Conservation (phyloP, 139 green algal genomes). For the Chlamydomonas urium region DNA sequence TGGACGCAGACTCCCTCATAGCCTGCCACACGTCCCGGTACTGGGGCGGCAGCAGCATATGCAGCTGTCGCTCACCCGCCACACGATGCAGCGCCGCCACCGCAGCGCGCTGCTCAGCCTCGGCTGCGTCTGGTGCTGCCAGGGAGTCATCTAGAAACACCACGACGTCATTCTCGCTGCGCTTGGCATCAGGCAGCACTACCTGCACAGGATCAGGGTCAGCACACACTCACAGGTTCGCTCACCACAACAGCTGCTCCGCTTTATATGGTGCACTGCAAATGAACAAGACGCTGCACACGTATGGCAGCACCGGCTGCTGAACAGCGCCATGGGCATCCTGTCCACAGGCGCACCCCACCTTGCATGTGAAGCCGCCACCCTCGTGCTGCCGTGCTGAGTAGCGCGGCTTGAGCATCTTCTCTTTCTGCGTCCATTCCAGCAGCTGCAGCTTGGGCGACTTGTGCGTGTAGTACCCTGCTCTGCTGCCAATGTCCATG, state of each 20-base stretch:
- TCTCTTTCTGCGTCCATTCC: conserved; percentile 65
- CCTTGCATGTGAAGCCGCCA: conserved; percentile 42
- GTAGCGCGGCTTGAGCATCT: conserved; percentile 43
- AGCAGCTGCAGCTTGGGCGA: conserved; percentile 73
- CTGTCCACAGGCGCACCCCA: no score
- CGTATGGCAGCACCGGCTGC: no score
- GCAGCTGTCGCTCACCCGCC: conserved; percentile 30
- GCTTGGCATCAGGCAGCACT: conserved; percentile 67
- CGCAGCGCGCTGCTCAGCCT: conserved; percentile 62
- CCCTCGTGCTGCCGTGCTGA: neutral
- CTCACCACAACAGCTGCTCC: no score
- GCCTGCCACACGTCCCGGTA: conserved; percentile 5
- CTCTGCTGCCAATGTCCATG: conserved; percentile 66
- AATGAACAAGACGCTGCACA: no score
- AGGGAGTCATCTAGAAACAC: conserved; percentile 57
- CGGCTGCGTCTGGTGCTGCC: conserved; percentile 25
- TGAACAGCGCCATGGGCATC: no score
- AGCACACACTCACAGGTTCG: no score
- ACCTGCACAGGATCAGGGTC: no score
- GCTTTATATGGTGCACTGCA: no score
- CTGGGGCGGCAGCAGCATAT: conserved; percentile 21
- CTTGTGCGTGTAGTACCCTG: conserved; percentile 72
- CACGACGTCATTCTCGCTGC: conserved; percentile 64
- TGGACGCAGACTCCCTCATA: neutral
- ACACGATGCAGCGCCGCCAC: conserved; percentile 66